A percentile compares a stretch with the other conserved stretches of the same genome.
Conservation (phyloP, 805 yeast species). For the Torulaspora maleeae region DNA sequence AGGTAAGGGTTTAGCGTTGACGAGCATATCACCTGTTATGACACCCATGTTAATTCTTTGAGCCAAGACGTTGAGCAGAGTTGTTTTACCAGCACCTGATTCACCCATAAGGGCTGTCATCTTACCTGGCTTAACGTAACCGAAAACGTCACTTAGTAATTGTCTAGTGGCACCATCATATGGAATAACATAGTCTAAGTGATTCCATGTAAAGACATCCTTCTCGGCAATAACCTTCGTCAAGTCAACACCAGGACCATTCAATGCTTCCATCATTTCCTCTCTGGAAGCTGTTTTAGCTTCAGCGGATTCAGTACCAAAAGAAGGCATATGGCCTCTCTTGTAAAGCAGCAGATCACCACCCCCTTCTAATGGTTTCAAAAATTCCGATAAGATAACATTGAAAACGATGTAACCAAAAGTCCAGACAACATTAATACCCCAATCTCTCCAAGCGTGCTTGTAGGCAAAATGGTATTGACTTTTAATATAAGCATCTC, state of each 20-base stretch:
- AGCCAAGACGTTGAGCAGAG: conserved; percentile 65
- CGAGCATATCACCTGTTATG: conserved; percentile 66
- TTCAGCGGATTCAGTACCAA: conserved; percentile 35
- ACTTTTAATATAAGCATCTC: conserved; percentile 44
- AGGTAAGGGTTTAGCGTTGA: conserved; percentile 58
- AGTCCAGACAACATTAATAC: conserved; percentile 50
- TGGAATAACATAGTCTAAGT: conserved; percentile 60
- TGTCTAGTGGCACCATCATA: conserved; percentile 56
- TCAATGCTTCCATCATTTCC: conserved; percentile 38
- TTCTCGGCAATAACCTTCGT: conserved; percentile 36
- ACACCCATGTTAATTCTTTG: conserved; percentile 68
- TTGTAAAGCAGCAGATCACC: conserved; percentile 42
- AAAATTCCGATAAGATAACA: conserved; percentile 37
- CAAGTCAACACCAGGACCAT: conserved; percentile 34
- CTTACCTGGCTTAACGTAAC: conserved; percentile 77
- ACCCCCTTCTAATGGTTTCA: conserved; percentile 38
- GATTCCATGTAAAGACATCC: conserved; percentile 67
- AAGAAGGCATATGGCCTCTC: conserved; percentile 41
- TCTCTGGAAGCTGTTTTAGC: conserved; percentile 38
- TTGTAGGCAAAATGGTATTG: conserved; percentile 40
- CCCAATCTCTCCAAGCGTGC: conserved; percentile 61
- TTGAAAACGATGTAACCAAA: conserved; percentile 35
- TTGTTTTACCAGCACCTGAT: conserved; percentile 85
- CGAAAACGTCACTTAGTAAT: conserved; percentile 52
- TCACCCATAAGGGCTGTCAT: conserved; percentile 82